phyloP scores from a whole-genome alignment of 2,329 filamentous ascomycete genomes.

The Lecanicillium sp. region DNA sequence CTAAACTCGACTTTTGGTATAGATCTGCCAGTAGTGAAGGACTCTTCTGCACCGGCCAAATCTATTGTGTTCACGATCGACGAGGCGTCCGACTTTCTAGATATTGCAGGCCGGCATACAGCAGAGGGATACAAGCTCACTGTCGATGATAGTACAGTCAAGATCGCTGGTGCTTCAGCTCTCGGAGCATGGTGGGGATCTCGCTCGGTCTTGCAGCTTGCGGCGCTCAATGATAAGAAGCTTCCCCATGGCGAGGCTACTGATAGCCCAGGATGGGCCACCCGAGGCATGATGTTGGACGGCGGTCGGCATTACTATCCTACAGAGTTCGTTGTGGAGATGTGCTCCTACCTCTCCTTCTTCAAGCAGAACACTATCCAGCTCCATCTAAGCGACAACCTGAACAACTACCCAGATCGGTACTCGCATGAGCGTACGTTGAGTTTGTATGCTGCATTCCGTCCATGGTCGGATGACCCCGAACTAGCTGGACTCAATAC shows the following conservation, averaged over 20 bases:
- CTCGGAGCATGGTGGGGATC: slow-evolving; percentile 51
- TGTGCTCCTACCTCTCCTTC: slow-evolving; percentile 50
- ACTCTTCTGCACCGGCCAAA: no score
- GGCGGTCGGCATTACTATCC: slow-evolving; percentile 48
- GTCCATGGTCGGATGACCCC: slow-evolving; percentile 39
- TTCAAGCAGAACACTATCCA: slow-evolving; percentile 53
- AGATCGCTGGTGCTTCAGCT: slow-evolving; percentile 12
- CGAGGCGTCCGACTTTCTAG: no score
- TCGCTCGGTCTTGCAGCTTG: slow-evolving; percentile 42
- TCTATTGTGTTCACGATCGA: no score
- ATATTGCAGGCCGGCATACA: no score
- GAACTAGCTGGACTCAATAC: slow-evolving; percentile 40
- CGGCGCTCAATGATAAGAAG: slow-evolving; percentile 28
- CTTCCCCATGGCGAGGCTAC: slow-evolving; percentile 31
- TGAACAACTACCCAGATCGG: slow-evolving; percentile 35
- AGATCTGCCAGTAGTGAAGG: no score
- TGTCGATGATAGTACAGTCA: no score
- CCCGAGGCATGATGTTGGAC: slow-evolving; percentile 37
- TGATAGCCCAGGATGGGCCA: slow-evolving; percentile 42
- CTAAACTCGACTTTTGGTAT: no score
- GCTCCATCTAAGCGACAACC: slow-evolving; percentile 47
- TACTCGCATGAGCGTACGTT: slow-evolving; percentile 39
- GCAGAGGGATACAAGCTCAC: no score
- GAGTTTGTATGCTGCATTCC: slow-evolving; percentile 45
- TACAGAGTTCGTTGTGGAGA: slow-evolving; percentile 40